Base-by-base conservation (phyloP, 108 stramenopile species). In the Fistulifera pelliculosa region DNA sequence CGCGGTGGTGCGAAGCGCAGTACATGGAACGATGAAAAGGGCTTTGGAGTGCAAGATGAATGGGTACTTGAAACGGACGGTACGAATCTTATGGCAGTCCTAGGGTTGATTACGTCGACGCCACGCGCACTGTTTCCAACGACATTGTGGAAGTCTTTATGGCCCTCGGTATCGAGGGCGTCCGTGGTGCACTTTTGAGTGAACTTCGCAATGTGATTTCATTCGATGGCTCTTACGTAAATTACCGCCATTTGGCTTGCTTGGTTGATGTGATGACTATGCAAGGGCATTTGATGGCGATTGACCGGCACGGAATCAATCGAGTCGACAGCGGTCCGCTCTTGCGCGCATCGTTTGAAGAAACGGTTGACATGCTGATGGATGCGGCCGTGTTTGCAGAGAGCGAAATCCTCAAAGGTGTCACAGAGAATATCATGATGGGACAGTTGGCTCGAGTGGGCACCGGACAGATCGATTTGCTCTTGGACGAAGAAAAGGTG, bases 351-450 rank as follows among this genome's bases (percentile, higher is more conserved):
- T 95, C 94, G 19, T 99, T 99, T 68, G 98, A 99, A 76, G 96
- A 99, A 76, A 99, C 98, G 18, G 96, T 97, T 22, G 98, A 99
- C 66, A 92, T 97, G 80, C 65, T 99, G 52, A 97, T 96, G 87
- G 93, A 97, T 63, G 90, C 96, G 38, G 95, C 98, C 10, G 65
- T 85, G 43, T 96, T 81, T 68, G 91, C 93, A 4, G 94, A 97
- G 61, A 79, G 80, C 57, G 96, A 99, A 64, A 75, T 89, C 26
- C 77, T 99, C 7, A 83, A 84, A 61, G 96, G 96, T 21, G 96
- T 99, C 7, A 95, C 95, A 18, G 94, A 96, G 64, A 99, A 97
- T 60, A 96, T 99, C 51, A 94, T 99, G 95, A 83, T 97, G 77
- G 98, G 96, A 0, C 95, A 95, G 65, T 77, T 96, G 54, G 94